Conservation (phyloP, 2,329 filamentous ascomycete species). For the Huntiella bhutanensis region DNA sequence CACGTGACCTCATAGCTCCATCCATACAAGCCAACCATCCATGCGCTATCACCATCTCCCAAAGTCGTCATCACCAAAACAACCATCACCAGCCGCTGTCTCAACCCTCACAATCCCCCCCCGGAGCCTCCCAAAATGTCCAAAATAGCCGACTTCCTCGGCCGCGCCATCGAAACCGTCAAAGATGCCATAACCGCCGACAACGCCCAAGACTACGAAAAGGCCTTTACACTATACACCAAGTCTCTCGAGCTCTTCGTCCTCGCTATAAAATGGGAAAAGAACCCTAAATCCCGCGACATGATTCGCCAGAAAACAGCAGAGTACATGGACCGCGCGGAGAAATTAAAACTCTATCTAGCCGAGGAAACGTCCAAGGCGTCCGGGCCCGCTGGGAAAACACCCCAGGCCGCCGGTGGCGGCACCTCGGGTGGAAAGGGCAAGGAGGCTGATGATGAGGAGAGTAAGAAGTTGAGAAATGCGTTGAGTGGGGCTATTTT, state of each 20-base stretch:
- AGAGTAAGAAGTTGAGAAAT: conserved; percentile 85
- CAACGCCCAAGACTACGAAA: conserved; percentile 88
- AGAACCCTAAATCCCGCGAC: conserved; percentile 91
- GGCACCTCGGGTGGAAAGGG: conserved; percentile 45
- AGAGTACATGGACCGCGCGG: conserved; percentile 96
- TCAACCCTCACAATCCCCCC: background rate
- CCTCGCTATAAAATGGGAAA: conserved; percentile 98
- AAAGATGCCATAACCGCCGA: conserved; percentile 96
- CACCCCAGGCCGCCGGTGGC: conserved; percentile 48
- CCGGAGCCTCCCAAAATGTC: conserved; percentile 8
- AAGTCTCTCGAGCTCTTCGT: conserved; percentile 93
- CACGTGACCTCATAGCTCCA: no score
- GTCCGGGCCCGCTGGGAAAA: conserved; percentile 25
- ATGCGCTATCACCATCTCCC: no score
- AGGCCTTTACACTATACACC: conserved; percentile 93
- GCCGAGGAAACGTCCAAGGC: conserved; percentile 53
- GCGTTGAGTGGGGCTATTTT: conserved; percentile 83
- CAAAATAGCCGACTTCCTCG: conserved; percentile 65
- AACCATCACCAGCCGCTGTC: no score
- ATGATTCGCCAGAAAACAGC: conserved; percentile 90
- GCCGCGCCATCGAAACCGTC: conserved; percentile 87
- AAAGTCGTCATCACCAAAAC: no score
- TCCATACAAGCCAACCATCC: no score
- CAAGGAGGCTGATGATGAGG: conserved; percentile 56
- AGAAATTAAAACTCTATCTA: conserved; percentile 90